Evolutionary conservation across 78 protist species (phyloP).

Genomic region (Pigoraptor vietnamica): DNA sequence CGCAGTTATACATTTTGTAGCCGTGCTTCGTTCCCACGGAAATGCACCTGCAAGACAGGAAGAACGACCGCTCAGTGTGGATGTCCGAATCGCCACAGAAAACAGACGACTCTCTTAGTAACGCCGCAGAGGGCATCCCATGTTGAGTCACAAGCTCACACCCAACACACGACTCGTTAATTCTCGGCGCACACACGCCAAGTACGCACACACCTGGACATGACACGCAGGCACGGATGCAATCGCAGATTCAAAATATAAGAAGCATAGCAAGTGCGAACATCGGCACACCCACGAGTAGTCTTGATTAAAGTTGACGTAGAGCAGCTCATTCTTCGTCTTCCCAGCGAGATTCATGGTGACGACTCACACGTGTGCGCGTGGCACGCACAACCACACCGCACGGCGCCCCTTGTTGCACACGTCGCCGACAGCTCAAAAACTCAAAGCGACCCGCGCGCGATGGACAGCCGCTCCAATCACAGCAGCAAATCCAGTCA

Average conservation of each 20-base stretch:
- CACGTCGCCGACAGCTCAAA: background rate
- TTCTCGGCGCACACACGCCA: too few relatives aligned
- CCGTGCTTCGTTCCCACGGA: constrained; percentile 87
- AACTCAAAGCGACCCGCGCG: too few relatives aligned
- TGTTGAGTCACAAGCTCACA: background rate
- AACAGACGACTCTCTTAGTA: too few relatives aligned
- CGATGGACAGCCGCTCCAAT: too few relatives aligned
- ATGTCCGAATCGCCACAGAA: background rate
- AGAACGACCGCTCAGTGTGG: background rate
- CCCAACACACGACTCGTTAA: too few relatives aligned
- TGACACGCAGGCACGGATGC: background rate
- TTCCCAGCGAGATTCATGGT: constrained; percentile 33
- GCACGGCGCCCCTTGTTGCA: background rate
- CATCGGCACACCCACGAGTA: constrained; percentile 7
- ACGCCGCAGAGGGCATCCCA: background rate
- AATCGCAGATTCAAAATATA: background rate
- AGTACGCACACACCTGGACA: too few relatives aligned
- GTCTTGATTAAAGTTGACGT: constrained; percentile 72
- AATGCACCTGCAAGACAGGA: constrained; percentile 60
- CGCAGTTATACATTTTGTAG: constrained; percentile 83
- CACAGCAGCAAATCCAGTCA: too few relatives aligned
- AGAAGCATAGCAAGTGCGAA: too few relatives aligned
- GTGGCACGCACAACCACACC: background rate
- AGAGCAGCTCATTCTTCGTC: constrained; percentile 30
- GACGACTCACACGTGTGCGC: background rate